Base-by-base conservation (phyloP, 2,329 filamentous ascomycete genomes). In the Simplicillium sp. region DNA sequence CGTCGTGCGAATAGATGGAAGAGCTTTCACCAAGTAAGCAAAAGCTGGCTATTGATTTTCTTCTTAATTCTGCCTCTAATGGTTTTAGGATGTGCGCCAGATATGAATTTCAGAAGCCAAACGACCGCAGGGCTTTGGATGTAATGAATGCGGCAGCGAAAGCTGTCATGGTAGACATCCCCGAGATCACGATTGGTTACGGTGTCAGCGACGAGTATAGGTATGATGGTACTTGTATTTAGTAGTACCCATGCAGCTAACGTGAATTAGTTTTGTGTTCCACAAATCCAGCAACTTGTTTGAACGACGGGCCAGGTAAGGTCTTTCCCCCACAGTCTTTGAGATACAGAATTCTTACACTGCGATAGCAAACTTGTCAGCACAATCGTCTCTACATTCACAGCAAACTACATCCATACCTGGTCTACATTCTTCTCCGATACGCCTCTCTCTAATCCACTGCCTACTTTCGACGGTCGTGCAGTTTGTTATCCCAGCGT, bases 141-240 rank as follows among this genome's bases (percentile, higher is more conserved):
- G 79, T 98, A 49, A 97, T 98, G 90, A 98, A 98, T 55, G 79
- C 80, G 2, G 88, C 88, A 2, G 92, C 92, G n/a, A 76, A 79
- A 44, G 82, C 83, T 6, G 87, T 96, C 36, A 78, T 96, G 65
- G 76, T 75, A 47, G 85, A 94, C 38, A 65, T 97, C 17, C 80
- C 87, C 4, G 90, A 97, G 53, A 79, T 96, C 48, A 79, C 82
- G 7, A 75, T 97, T 46, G 89, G 84, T 0, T 98, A 97, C 53
- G 92, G 92, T 2, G 80, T 95, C 49, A 96, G 88, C 60, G 92
- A 98, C 56, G 92, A 98, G 59, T 97, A 84, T 60, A 92, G 80
- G 77, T 83, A 65, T 39, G 5, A 9, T 25, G 36, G 36, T 17
- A 16, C 25, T 18, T 20, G 8, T 8, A 40, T 7, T 11, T 9